phyloP scores from a whole-genome alignment of 805 yeast genomes.

The Ogataea neopini region DNA sequence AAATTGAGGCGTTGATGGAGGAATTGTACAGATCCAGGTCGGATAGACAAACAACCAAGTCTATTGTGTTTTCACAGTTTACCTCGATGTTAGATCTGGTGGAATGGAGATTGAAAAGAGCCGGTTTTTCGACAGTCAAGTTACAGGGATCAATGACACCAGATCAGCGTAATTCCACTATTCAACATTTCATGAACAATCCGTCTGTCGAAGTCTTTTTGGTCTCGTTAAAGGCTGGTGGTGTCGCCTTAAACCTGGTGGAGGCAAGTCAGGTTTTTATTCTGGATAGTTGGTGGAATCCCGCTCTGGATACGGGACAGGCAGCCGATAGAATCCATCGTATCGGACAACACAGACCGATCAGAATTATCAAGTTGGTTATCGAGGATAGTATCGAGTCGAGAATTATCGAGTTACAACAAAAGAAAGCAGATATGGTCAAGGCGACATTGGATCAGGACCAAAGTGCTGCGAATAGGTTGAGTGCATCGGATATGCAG shows the following conservation, averaged over 20 bases:
- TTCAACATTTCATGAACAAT: conserved; percentile 88
- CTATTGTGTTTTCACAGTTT: conserved; percentile 96
- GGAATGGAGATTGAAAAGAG: conserved; percentile 92
- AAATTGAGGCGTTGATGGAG: conserved; percentile 94
- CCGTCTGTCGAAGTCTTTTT: conserved; percentile 90
- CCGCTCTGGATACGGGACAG: conserved; percentile 93
- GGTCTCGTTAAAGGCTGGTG: conserved; percentile 97
- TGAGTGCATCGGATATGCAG: conserved; percentile 94
- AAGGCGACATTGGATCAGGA: conserved; percentile 94
- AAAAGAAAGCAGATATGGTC: conserved; percentile 97
- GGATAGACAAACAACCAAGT: conserved; percentile 85
- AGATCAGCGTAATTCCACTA: conserved; percentile 87
- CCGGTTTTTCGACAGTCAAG: conserved; percentile 93
- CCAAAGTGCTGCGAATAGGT: conserved; percentile 81
- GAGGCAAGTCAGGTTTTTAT: conserved; percentile 97
- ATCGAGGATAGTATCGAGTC: conserved; percentile 97
- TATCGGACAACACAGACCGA: conserved; percentile 95
- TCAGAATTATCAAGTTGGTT: conserved; percentile 85
- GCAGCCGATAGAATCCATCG: conserved; percentile 97
- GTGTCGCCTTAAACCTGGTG: conserved; percentile 93
- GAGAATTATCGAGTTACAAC: conserved; percentile 92
- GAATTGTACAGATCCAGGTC: conserved; percentile 86
- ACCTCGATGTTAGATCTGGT: conserved; percentile 95
- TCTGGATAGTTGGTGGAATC: conserved; percentile 99
- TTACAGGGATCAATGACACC: conserved; percentile 98